Base-by-base conservation (phyloP, 805 yeast genomes). In the Candida bentonensis region DNA sequence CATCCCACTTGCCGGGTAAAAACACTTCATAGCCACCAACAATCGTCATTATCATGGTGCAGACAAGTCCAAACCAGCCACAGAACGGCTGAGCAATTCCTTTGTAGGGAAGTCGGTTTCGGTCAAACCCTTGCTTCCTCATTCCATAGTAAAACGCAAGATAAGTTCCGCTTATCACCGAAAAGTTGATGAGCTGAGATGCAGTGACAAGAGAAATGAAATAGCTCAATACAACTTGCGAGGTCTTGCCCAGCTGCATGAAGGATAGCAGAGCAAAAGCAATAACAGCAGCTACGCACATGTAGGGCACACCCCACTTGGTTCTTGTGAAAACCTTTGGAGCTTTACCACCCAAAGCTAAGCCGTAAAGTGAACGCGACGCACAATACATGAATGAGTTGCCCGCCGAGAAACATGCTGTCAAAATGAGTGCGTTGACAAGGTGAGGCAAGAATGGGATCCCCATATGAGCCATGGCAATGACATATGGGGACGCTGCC, bases 381-480 rank as follows among this genome's bases (percentile, higher is more conserved):
- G 89, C 79, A 48, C 86, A 78, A 56, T 75, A 83, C 27, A 82
- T 74, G 58, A 78, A 81, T 1, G 89, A 81, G 59, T 84, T 84
- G 44, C 94, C 95, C 2, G 94, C 87, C 27, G 87, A 78, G 51
- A 84, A 79, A 0, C 88, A 82, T 1, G 92, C 73, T 3, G 84
- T 68, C 44, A 86, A 68, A 45, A 86, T 70, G 23, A 84, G 73
- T 1, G 76, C 94, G 61, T 87, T 87, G 46, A 87, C 86, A 48
- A 86, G 70, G 55, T 79, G 74, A 25, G 94, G 94, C 41, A 85
- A 66, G 0, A 73, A 79, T 26, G 66, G 73, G 44, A 86, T 80
- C 1, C 74, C 72, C 54, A 84, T 63, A 36, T 60, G 45, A 45
- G 65, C 62, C 86, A 86, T 85, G 2, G 89, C 89, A 53, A 86